phyloP scores from a whole-genome alignment of 2,329 filamentous ascomycete genomes.

The Epichloe aotearoae region DNA sequence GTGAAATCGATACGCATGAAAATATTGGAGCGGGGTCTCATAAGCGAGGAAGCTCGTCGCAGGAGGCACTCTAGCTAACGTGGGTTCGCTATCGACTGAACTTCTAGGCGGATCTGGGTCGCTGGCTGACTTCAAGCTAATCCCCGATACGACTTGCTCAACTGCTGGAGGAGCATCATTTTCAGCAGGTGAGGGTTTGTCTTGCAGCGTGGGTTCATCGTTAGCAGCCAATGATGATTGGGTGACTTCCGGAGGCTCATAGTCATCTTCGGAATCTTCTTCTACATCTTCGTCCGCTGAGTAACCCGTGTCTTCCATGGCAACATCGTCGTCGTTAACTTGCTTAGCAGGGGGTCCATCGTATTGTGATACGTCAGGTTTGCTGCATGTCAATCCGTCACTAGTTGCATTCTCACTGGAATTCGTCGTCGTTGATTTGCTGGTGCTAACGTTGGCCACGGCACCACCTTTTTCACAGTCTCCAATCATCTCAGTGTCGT shows the following conservation, averaged over 20 bases:
- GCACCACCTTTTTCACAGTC: background rate
- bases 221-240: background rate
- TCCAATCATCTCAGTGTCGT: background rate
- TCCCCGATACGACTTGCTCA: background rate
- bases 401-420: background rate
- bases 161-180: background rate
- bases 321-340: constrained; percentile 4
- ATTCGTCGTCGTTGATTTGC: background rate
- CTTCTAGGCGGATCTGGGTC: background rate
- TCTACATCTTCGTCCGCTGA: constrained; percentile 26
- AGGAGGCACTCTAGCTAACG: constrained; percentile 8
- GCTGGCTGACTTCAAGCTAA: background rate
- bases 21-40: constrained; percentile 67
- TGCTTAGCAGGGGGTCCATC: background rate
- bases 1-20: constrained; percentile 85
- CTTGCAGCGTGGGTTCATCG: constrained; percentile 5
- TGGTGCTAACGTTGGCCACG: background rate
- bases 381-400: background rate
- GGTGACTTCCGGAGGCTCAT: constrained; percentile 38
- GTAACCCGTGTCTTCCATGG: constrained; percentile 11
- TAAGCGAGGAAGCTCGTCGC: constrained; percentile 44
- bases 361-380: background rate
- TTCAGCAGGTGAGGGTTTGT: background rate
- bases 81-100: constrained; percentile 6
- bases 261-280: constrained; percentile 32